Evolutionary conservation across 139 green algal genomes (phyloP), one percentile per base, ranked within the genome.

Genomic region (Marvania coccoides): DNA sequence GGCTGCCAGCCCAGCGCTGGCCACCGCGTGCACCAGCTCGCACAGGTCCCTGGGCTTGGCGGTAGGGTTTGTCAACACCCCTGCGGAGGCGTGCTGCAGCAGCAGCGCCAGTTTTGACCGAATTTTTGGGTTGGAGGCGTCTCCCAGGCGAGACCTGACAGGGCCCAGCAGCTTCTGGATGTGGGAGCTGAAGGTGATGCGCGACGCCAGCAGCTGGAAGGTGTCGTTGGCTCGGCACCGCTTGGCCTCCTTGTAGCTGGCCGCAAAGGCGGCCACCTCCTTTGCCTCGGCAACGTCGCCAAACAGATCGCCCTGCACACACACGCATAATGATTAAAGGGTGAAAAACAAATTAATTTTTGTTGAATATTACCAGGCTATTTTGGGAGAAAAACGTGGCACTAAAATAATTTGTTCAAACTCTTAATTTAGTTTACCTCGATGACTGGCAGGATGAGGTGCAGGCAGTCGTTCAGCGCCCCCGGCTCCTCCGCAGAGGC

Each of bases 201-300:
- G 30, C 0, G 53, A 38, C 1, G 86, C 85, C 24, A 96, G 78
- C 47, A 92, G 65, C 78, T 88, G 75, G 70, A 83, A 95, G 24
- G 74, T 85, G 40, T 89, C 85, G 65, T 90, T 85, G 14, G 74
- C 86, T 6, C 82, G 69, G 60, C 74, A 80, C 26, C 71, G 63
- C 67, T 88, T 89, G 24, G 85, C 84, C 55, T 96, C 87, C 66
- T 91, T 92, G 79, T 90, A 85, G n/a, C 76, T 79, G 9, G 58
- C 70, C 3, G 81, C 73, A 73, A 95, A 93, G 19, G 72, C 74
- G 14, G 61, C 58, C 12, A 77, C 90, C 47, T 92, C 83, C 67
- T 91, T 93, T 5, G 83, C 86, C 47, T 93, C 88, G 0, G 78
- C 71, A 30, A 88, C 74, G 29, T 85, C 53, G 3, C 87, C 82